Evolutionary conservation across 805 yeast species (phyloP), one percentile per base, ranked within the genome.

Genomic region (Cyberlindnera japonica): DNA sequence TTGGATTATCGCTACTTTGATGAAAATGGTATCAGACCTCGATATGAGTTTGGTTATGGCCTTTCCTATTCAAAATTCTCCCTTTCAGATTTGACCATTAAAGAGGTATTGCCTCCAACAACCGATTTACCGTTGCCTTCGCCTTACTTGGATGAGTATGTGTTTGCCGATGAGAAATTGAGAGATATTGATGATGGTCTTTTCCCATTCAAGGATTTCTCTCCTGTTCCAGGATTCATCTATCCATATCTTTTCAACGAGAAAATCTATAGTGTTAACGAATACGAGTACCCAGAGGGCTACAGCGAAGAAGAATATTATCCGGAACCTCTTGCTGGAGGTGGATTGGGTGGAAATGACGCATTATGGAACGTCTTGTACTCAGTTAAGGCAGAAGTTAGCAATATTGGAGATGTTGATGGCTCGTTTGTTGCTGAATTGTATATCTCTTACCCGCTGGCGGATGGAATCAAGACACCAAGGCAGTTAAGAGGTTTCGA

Each of bases 21-120:
- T 49, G 74, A 74, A 54, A 67, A 72, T 45, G 68, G 72, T 40
- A 72, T 77, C 31, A 66, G 67, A 47, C 82, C 83, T 16, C 59
- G 82, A 35, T 80, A 58, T 53, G 82, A 76, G 45, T 80, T 80
- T 57, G 85, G 84, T 4, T 76, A 54, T 61, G 85, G 85, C 8
- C 59, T 79, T 33, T 74, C 82, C 2, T 79, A 75, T 53, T 65
- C 82, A 4, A 64, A 63, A 31, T 66, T 62, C 45, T 46, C 59
- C 4, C 45, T 67, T 25, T 49, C 59, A n/a, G 61, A 56, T 21
- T 55, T 76, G 34, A 56, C 66, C 17, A 69, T 75, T 25, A 56
- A 57, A 16, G 70, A 69, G 47, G 61, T 71, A 2, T 57, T 61
- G 34, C 58, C 71, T 3, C 75, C 75, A 14, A 61, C 71, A 1